Conservation (phyloP, 495 filamentous ascomycete species). For the Hypoxylon fragiforme region DNA sequence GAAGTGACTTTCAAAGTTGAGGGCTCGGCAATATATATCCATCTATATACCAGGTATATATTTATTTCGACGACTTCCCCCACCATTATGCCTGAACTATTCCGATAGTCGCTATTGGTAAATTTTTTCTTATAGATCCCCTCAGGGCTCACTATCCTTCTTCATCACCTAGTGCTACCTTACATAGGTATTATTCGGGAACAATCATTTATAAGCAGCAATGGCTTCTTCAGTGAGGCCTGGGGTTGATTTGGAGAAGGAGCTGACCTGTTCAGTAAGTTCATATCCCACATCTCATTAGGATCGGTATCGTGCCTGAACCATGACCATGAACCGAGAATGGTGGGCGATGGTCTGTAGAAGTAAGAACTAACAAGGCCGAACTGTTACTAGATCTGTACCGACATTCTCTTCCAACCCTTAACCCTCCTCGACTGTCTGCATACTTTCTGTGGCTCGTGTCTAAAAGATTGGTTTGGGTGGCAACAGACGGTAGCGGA, state of each 20-base stretch:
- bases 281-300: neutral
- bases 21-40: slow-evolving; percentile 16
- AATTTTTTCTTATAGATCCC: neutral
- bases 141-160: too few species aligned
- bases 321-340: too few species aligned
- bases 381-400: slow-evolving; percentile 73
- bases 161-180: too few species aligned
- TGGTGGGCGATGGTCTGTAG: neutral
- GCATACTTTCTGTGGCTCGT: slow-evolving; percentile 94
- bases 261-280: slow-evolving; percentile 89
- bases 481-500: slow-evolving; percentile 56
- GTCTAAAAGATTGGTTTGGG: slow-evolving; percentile 92
- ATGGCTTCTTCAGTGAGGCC: slow-evolving; percentile 29
- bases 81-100: slow-evolving; percentile 11
- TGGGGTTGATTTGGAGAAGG: slow-evolving; percentile 74
- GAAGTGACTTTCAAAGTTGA: slow-evolving; percentile 24
- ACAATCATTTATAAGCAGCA: too few species aligned
- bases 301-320: too few species aligned
- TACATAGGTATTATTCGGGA: too few species aligned
- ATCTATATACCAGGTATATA: too few species aligned
- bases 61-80: slow-evolving; percentile 7
- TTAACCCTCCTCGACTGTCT: slow-evolving; percentile 96
- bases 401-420: slow-evolving; percentile 92
- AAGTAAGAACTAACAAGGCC: neutral
- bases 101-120: slow-evolving; percentile 2